These are phyloP conservation scores for Skeletonema potamos DNA, from an alignment of 108 stramenopile genomes.

Conservation along the genomic window DNA sequence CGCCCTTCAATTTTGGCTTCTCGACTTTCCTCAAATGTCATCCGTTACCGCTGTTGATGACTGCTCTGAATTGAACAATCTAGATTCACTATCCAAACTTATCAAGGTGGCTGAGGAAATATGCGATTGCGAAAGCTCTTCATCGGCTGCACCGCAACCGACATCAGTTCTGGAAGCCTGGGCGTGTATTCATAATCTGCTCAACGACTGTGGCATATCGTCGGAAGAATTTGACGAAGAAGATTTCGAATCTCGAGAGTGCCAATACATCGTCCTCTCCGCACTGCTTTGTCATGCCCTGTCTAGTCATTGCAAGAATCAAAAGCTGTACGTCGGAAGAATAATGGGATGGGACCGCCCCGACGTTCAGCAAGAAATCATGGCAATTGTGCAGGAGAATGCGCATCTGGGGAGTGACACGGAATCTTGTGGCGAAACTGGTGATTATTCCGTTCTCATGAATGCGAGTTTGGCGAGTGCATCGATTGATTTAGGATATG, in stretches of 20 bases:
- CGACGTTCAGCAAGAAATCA: slow-evolving; percentile 42
- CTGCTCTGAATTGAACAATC: slow-evolving; percentile 6
- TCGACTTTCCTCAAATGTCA: slow-evolving; percentile 26
- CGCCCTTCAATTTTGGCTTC: slow-evolving; percentile 19
- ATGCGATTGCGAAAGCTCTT: slow-evolving; percentile 10
- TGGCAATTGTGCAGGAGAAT: slow-evolving; percentile 38
- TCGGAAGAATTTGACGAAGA: background rate
- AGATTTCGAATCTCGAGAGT: slow-evolving; percentile 9
- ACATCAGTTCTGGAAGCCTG: slow-evolving; percentile 16
- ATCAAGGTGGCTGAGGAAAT: slow-evolving; percentile 29
- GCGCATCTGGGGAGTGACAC: slow-evolving; percentile 2
- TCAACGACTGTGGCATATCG: background rate
- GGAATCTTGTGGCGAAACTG: slow-evolving; percentile 25
- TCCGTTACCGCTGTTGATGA: background rate
- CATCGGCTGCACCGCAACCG: background rate
- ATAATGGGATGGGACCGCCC: slow-evolving; percentile 34
- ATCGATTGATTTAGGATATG: slow-evolving; percentile 2
- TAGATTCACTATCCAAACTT: slow-evolving; percentile 19
- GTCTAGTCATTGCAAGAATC: slow-evolving; percentile 25
- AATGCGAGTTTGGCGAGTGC: slow-evolving; percentile 23
- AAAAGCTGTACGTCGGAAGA: slow-evolving; percentile 19
- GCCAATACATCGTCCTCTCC: slow-evolving; percentile 16
- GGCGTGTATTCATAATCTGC: slow-evolving; percentile 10
- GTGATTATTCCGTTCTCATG: slow-evolving; percentile 17
- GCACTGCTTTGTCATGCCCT: slow-evolving; percentile 36